Percentiles rank a stretch among this genome's conserved stretches.
Conservation (phyloP, 306 rosid species). For the Citrullus amarus region DNA sequence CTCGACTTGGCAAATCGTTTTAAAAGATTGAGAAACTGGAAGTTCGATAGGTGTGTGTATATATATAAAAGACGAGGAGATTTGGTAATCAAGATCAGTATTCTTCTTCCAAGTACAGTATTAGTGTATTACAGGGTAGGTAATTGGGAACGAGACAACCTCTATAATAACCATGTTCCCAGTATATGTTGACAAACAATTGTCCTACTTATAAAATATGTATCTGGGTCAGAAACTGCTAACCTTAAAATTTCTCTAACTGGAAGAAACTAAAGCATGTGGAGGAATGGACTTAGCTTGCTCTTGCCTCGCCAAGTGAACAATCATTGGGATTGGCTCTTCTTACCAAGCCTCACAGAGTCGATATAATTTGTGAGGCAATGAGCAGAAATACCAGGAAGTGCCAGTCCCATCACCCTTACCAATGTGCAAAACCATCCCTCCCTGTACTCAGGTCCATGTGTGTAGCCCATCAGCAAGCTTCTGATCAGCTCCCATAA, state of each 20-base stretch:
- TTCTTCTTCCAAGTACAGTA: background rate
- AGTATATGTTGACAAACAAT: background rate
- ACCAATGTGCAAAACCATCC: constrained; percentile 42
- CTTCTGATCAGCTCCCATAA: constrained; percentile 61
- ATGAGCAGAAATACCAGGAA: constrained; percentile 69
- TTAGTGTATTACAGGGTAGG: background rate
- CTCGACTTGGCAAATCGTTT: background rate
- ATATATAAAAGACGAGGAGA: background rate
- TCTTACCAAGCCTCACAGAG: constrained; percentile 48
- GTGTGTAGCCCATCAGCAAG: constrained; percentile 34
- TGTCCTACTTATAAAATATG: background rate
- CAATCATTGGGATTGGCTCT: background rate
- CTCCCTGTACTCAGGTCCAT: constrained; percentile 54
- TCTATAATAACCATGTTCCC: background rate
- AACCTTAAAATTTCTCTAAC: background rate
- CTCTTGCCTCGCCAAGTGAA: background rate
- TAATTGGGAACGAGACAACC: background rate
- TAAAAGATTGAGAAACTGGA: background rate
- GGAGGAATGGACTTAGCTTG: background rate
- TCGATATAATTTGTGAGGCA: constrained; percentile 43
- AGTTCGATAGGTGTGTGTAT: background rate
- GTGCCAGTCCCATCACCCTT: constrained; percentile 41
- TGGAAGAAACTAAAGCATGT: background rate
- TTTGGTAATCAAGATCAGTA: background rate
- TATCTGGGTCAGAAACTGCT: background rate